Evolutionary conservation across 805 yeast species (phyloP), one percentile per base, ranked within the genome.

Genomic region (Metschnikowia picachoensis): DNA sequence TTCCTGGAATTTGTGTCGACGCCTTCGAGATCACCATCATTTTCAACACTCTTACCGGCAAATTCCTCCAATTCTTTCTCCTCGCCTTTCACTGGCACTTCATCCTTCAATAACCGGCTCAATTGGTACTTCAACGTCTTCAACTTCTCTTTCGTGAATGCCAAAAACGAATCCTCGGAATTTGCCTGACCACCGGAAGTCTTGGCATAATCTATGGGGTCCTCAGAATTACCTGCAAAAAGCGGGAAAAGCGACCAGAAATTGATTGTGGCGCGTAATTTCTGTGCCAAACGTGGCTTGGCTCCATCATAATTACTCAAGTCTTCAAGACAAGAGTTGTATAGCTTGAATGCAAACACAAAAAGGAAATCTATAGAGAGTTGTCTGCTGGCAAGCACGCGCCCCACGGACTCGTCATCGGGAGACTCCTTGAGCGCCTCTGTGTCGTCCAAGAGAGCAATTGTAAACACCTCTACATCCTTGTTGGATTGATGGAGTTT

Each of bases 111-210:
- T 36, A 71, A 55, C 46, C 62, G 55, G 20, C 74, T 61, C 53
- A 71, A 65, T 30, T 70, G 72, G 42, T 50, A 69, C 57, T 37
- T 71, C 69, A 55, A 73, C 70, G 35, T 74, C 81, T 61, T 84
- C 79, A 5, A 81, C 32, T 73, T 72, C 1, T 80, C 82, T 7
- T 60, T 60, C 48, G 69, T 75, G 33, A 70, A 54, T 0, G 79
- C 72, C 50, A 70, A 75, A 43, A 83, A 59, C 27, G 83, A 82
- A 33, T 86, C 64, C 8, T 79, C 74, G 13, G 84, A 78, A 51
- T 81, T 85, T 58, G 68, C 83, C 59, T 83, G 83, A 13, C 86
- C 78, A 53, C 78, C 85, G 57, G 79, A 80, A 39, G 74, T 69
- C 57, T 79, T 78, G n/a, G 46, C 45, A 58, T 59, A 69, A 46